phyloP scores from a whole-genome alignment of 78 protist species.

The Planoprotostelium fungivorum region DNA sequence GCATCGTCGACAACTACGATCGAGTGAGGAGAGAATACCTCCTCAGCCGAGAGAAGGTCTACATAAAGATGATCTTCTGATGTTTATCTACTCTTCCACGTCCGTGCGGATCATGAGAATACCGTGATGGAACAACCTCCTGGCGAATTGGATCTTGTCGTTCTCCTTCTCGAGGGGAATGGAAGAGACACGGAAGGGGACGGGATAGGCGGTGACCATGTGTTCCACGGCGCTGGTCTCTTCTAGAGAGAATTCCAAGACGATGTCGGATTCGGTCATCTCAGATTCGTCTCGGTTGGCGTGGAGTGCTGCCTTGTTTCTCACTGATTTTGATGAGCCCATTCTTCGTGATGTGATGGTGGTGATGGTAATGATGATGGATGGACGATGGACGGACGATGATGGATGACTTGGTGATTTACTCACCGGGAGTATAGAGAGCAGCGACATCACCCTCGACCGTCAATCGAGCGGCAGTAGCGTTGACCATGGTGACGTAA shows the following conservation, averaged over 20 bases:
- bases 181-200: neutral
- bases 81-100: neutral
- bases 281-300: neutral
- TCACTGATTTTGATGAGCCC: neutral
- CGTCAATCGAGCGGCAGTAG: neutral
- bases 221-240: neutral
- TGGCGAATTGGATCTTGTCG: neutral
- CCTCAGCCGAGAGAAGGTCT: no score
- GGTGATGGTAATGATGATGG: no score
- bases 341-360: neutral
- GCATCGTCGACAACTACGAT: no score
- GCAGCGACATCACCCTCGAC: neutral
- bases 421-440: neutral
- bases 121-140: neutral
- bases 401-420: neutral
- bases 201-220: neutral
- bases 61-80: no score
- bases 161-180: neutral
- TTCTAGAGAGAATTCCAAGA: neutral
- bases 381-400: no score
- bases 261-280: neutral
- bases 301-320: neutral
- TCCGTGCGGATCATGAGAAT: neutral
- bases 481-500: neutral
- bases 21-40: no score